Percentiles rank a stretch among this genome's conserved stretches.
phyloP scores from a whole-genome alignment of 495 filamentous ascomycete species.

The Neurospora sp. region DNA sequence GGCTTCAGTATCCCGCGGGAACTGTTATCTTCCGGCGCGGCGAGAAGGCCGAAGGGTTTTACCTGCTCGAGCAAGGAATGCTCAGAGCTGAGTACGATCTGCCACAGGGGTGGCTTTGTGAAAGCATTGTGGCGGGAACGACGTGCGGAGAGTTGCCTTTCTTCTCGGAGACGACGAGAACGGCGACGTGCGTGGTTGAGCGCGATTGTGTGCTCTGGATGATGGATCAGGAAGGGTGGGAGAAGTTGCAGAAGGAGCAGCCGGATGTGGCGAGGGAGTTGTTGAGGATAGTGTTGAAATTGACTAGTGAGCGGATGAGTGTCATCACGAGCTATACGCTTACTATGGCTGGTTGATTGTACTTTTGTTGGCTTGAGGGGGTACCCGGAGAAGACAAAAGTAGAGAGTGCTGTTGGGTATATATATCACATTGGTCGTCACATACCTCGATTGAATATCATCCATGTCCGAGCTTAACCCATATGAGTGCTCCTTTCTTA shows the following conservation, averaged over 20 bases:
- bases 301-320: constrained; percentile 83
- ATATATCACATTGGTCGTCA: neutral
- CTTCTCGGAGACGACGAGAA: constrained; percentile 79
- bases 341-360: constrained; percentile 23
- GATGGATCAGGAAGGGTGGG: constrained; percentile 60
- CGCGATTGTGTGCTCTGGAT: constrained; percentile 74
- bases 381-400: neutral
- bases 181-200: constrained; percentile 75
- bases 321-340: constrained; percentile 59
- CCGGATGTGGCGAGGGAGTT: constrained; percentile 74
- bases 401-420: neutral
- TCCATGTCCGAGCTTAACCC: neutral
- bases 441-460: neutral
- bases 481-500: no score
- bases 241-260: constrained; percentile 53
- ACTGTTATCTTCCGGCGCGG: constrained; percentile 66
- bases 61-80: constrained; percentile 83
- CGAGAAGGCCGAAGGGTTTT: constrained; percentile 66
- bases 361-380: neutral
- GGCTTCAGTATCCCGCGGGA: constrained; percentile 53
- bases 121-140: constrained; percentile 87
- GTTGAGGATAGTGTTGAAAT: constrained; percentile 70
- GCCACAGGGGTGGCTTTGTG: constrained; percentile 78
- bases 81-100: constrained; percentile 80
- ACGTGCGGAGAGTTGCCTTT: constrained; percentile 95